Percentiles rank a stretch among this genome's conserved stretches.
phyloP scores from a whole-genome alignment of 106 monocot genomes.

The Gastrodia elata region DNA sequence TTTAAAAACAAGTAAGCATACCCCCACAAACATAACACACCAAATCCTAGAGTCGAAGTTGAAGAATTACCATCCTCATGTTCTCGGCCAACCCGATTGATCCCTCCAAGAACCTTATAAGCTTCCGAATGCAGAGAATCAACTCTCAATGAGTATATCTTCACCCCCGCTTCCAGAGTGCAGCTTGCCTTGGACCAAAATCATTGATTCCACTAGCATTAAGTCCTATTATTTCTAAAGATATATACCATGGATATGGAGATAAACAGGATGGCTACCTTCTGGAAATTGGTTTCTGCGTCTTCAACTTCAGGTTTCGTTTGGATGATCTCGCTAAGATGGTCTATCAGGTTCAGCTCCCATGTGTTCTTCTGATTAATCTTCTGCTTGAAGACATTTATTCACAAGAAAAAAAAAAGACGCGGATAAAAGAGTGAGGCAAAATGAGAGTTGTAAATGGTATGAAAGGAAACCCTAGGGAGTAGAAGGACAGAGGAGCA shows the following conservation, averaged over 20 bases:
- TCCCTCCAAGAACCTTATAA: constrained; percentile 92
- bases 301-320: constrained; percentile 57
- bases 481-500: not conserved
- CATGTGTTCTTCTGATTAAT: constrained; percentile 99
- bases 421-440: not conserved
- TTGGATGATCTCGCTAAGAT: constrained; percentile 74
- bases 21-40: not conserved
- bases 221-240: not conserved
- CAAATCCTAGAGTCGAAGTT: not conserved
- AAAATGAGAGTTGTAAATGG: not conserved
- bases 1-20: not conserved
- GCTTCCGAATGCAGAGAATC: constrained; percentile 95
- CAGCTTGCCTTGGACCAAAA: constrained; percentile 74
- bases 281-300: constrained; percentile 93
- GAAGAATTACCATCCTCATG: constrained; percentile 40
- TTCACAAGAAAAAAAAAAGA: no score
- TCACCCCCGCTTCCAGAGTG: constrained; percentile 95
- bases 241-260: not conserved
- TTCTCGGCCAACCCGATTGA: constrained; percentile 80
- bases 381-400: constrained; percentile 56
- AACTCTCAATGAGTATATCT: constrained; percentile 90
- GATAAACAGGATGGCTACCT: constrained; percentile 26
- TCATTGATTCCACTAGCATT: not conserved
- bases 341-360: constrained; percentile 93
- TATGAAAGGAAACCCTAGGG: not conserved